A percentile compares a stretch with the other conserved stretches of the same genome.
Evolutionary conservation across 1,139 yeast genomes (phyloP).

Genomic region (Saccharomyces hybrid): DNA sequence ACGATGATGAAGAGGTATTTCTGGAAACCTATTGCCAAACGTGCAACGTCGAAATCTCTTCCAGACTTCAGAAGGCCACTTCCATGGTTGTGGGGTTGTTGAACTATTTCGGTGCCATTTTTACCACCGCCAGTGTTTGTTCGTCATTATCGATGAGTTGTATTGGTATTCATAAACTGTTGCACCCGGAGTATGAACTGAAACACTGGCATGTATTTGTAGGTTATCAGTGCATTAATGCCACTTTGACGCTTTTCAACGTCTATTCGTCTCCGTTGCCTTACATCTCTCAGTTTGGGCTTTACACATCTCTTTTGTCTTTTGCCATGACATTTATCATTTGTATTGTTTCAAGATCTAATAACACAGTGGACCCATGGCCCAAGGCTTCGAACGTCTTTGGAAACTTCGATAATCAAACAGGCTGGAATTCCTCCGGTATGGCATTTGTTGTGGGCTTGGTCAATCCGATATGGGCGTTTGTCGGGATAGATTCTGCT

Average conservation of each 20-base stretch:
- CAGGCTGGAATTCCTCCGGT: slow-evolving; percentile 50
- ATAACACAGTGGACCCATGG: slow-evolving; percentile 33
- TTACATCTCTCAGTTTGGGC: slow-evolving; percentile 37
- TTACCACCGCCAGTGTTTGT: slow-evolving; percentile 50
- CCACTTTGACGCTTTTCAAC: slow-evolving; percentile 32
- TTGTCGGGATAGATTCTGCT: slow-evolving; percentile 53
- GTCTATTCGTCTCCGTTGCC: slow-evolving; percentile 35
- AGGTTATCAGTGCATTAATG: slow-evolving; percentile 33
- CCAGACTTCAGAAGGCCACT: slow-evolving; percentile 30
- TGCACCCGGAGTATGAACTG: slow-evolving; percentile 39
- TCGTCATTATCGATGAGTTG: slow-evolving; percentile 43
- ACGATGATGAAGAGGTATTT: slow-evolving; percentile 2
- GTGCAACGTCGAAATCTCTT: slow-evolving; percentile 33
- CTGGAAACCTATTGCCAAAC: slow-evolving; percentile 5
- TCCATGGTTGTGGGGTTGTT: slow-evolving; percentile 14
- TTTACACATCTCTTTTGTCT: slow-evolving; percentile 43
- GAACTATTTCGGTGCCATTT: slow-evolving; percentile 43
- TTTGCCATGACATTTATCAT: slow-evolving; percentile 43
- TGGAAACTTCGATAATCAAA: slow-evolving; percentile 42
- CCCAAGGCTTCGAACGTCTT: slow-evolving; percentile 45
- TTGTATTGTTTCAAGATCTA: slow-evolving; percentile 43
- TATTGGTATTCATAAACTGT: slow-evolving; percentile 44
- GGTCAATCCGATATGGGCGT: slow-evolving; percentile 55
- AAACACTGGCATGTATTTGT: slow-evolving; percentile 49
- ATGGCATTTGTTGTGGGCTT: slow-evolving; percentile 57